Evolutionary conservation across 2,329 filamentous ascomycete genomes (phyloP), one percentile per base, ranked within the genome.

Genomic region (Podosphaera xanthii): DNA sequence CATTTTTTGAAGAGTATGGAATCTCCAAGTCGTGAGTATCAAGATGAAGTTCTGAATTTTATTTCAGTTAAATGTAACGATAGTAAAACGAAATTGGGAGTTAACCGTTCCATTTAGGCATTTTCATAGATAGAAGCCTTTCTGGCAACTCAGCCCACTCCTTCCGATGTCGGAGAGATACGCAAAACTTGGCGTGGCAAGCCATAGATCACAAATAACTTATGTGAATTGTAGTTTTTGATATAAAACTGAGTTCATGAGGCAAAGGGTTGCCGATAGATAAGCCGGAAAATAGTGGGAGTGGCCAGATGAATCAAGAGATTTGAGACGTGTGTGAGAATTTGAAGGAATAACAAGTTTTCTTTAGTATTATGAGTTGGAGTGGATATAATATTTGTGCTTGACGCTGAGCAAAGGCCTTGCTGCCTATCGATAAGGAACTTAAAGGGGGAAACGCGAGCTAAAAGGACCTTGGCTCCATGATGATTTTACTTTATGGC

Each of bases 61-160:
- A 9, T 1, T 10, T 53, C 10, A 54, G 35, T 34, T 31, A 34
- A 2, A n/a, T 44, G 10, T 33, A 50, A 34, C 8, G n/a, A 38
- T 5, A 2, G 4, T 31, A 4, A 59, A 8, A 48, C 5, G 30
- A n/a, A 6, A 9, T 46, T 48, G 22, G 22, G 22, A 22, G 22
- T 59, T 57, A 49, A 69, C 69, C 69, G 67, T 62, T 58, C 68
- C 68, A 70, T 67, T 59, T 65, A 55, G 63, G 63, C 46, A 57
- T 33, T 48, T 65, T 57, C 14, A 59, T 59, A 12, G 62, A 54
- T 0, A 69, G 61, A 8, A 70, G 63, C 33, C 48, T 63, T n/a
- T 61, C 57, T 48, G 67, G 65, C 30, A 68, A 56, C 10, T 60
- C 60, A 31, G 62, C 60, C 67, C 67, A 70, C 59, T 69, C 64